Percentiles rank a stretch among this genome's conserved stretches.
Conservation (phyloP, 371 early-diverging fungal species). For the Mucor indicus region DNA sequence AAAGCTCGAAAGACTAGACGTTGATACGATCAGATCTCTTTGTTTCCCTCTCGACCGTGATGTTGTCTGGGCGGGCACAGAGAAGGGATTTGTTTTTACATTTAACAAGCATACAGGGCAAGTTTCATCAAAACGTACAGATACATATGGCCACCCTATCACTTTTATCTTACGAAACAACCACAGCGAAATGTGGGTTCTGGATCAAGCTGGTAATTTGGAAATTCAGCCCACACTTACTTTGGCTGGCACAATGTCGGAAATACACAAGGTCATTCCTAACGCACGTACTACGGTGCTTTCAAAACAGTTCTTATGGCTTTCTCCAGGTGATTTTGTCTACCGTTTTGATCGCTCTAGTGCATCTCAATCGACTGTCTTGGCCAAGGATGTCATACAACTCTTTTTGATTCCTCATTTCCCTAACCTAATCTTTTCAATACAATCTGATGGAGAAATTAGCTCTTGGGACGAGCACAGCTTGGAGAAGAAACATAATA, state of each 20-base stretch:
- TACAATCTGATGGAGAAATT: slow-evolving; percentile 76
- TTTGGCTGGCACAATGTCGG: slow-evolving; percentile 27
- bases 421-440: slow-evolving; percentile 47
- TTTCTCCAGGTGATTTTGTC: slow-evolving; percentile 18
- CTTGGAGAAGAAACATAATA: slow-evolving; percentile 28
- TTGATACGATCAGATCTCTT: background rate
- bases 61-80: slow-evolving; percentile 7
- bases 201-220: slow-evolving; percentile 64
- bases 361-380: too few relatives aligned
- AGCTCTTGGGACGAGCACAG: slow-evolving; percentile 56
- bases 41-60: background rate
- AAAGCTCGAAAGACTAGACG: background rate
- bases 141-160: slow-evolving; percentile 25
- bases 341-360: background rate
- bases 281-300: slow-evolving; percentile 38
- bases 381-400: slow-evolving; percentile 43
- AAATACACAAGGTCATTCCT: slow-evolving; percentile 7
- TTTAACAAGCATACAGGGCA: background rate
- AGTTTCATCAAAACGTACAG: background rate
- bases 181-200: slow-evolving; percentile 55
- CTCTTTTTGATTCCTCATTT: slow-evolving; percentile 39
- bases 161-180: slow-evolving; percentile 51
- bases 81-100: background rate
- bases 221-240: slow-evolving; percentile 63
- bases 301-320: slow-evolving; percentile 59